phyloP scores from a whole-genome alignment of 2,329 filamentous ascomycete species.

The Cladophialophora chaetospira region DNA sequence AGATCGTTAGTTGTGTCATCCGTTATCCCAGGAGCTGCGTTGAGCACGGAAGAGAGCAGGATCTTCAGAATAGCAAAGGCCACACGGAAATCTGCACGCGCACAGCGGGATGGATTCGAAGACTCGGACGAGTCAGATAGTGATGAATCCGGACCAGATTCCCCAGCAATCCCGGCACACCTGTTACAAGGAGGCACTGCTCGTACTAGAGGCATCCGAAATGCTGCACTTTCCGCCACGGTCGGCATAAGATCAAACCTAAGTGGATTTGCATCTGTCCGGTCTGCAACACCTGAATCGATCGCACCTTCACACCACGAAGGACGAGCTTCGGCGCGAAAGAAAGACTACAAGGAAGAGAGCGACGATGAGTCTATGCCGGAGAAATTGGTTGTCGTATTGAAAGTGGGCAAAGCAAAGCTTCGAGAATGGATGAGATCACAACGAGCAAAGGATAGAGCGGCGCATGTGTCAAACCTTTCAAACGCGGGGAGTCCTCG shows the following conservation, averaged over 20 bases:
- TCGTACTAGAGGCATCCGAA: constrained; percentile 83
- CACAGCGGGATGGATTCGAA: constrained; percentile 63
- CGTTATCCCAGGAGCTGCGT: constrained; percentile 83
- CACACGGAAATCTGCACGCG: constrained; percentile 54
- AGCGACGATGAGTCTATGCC: constrained; percentile 67
- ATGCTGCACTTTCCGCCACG: constrained; percentile 81
- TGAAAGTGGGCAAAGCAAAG: constrained; percentile 72
- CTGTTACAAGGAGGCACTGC: constrained; percentile 72
- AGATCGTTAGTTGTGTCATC: constrained; percentile 90
- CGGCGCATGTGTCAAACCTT: constrained; percentile 33
- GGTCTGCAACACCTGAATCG: constrained; percentile 87
- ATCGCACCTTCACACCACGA: constrained; percentile 66
- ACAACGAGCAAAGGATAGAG: constrained; percentile 57
- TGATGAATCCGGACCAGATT: constrained; percentile 76
- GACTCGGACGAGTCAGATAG: constrained; percentile 92
- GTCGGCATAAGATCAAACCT: constrained; percentile 77
- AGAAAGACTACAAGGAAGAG: constrained; percentile 73
- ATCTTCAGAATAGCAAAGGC: constrained; percentile 78
- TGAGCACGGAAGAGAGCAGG: constrained; percentile 77
- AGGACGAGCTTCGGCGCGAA: constrained; percentile 65
- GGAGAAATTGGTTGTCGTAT: constrained; percentile 69
- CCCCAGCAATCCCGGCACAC: constrained; percentile 72
- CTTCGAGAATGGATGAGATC: constrained; percentile 60
- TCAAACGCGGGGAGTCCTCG: constrained; percentile 32
- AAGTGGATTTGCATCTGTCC: constrained; percentile 56